Conservation (phyloP, 192 early-diverging fungal species). For the Entomortierella chlamydospora region DNA sequence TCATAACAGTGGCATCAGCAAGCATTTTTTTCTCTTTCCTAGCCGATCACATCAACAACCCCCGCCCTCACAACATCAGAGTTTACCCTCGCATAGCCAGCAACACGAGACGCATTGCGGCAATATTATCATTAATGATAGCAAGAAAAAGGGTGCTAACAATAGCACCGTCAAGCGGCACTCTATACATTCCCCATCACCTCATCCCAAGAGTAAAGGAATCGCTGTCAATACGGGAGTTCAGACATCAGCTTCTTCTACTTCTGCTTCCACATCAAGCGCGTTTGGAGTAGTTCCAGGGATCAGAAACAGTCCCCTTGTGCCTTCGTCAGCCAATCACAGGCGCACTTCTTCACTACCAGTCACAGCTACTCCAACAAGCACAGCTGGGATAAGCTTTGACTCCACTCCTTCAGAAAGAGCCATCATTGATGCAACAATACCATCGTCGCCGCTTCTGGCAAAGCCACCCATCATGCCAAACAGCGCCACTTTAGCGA, state of each 20-base stretch:
- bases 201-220: background rate
- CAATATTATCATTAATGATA: slow-evolving; percentile 2
- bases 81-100: background rate
- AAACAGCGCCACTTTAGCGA: background rate
- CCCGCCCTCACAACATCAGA: background rate
- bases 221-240: background rate
- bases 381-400: background rate
- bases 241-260: background rate
- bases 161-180: background rate
- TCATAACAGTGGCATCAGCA: slow-evolving; percentile 10
- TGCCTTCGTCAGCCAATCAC: slow-evolving; percentile 23
- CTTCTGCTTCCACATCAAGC: background rate
- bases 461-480: background rate
- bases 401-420: background rate
- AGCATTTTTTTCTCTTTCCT: slow-evolving; percentile 32
- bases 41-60: slow-evolving; percentile 20
- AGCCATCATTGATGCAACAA: background rate
- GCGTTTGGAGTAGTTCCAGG: background rate
- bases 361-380: slow-evolving; percentile 9
- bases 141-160: slow-evolving; percentile 1
- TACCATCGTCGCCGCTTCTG: background rate
- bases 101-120: slow-evolving; percentile 9
- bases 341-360: slow-evolving; percentile 37
- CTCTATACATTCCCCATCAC: slow-evolving; percentile 12
- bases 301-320: slow-evolving; percentile 15